These are phyloP conservation scores for Euphorbia pulcherrima DNA, from an alignment of 345 rosid species.

Conservation along the genomic window DNA sequence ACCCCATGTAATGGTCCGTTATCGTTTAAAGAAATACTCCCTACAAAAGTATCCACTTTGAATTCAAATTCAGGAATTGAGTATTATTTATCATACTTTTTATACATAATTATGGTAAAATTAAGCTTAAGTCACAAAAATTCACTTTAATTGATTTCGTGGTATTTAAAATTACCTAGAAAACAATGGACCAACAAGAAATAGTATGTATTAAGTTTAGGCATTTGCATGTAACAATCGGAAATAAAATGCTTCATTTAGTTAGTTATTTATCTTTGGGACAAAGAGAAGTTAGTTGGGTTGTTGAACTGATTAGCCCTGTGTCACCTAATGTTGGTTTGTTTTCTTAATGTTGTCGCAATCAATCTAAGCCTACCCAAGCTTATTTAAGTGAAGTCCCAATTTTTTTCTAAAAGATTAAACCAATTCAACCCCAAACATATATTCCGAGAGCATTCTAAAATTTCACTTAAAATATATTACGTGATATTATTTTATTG, in stretches of 20 bases:
- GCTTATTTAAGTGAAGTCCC: too few relatives aligned
- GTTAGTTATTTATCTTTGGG: neutral
- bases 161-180: neutral
- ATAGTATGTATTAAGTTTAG: neutral
- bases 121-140: neutral
- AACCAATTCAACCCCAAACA: neutral
- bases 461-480: too few relatives aligned
- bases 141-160: slow-evolving; percentile 5
- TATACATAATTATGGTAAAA: too few relatives aligned
- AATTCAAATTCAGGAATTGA: too few relatives aligned
- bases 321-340: slow-evolving; percentile 9
- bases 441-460: too few relatives aligned
- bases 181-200: neutral
- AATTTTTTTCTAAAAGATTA: too few relatives aligned
- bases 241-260: too few relatives aligned
- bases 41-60: too few relatives aligned
- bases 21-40: too few relatives aligned
- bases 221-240: neutral
- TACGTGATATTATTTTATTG: too few relatives aligned
- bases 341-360: neutral
- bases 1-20: too few relatives aligned
- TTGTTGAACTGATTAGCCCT: neutral
- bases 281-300: slow-evolving; percentile 11
- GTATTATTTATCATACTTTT: too few relatives aligned
- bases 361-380: neutral